Base-by-base conservation (phyloP, 2,329 filamentous ascomycete species). In the Scorias spongiosa region DNA sequence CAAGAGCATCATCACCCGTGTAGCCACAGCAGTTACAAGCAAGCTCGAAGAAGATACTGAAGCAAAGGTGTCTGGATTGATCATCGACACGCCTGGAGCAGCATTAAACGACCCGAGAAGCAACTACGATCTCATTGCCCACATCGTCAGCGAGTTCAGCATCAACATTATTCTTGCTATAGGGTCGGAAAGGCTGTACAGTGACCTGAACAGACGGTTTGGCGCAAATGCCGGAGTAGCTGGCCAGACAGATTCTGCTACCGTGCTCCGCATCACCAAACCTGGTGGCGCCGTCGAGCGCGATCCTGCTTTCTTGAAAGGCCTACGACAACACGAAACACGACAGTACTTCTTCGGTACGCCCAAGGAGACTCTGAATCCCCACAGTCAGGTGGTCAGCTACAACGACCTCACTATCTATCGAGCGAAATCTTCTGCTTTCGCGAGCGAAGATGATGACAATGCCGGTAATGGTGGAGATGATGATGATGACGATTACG, bases 261-360 rank as follows among this genome's bases (percentile, higher is more conserved):
- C 74, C 4, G 75, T 96, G 2, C 69, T 96, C 41, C 78, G 80
- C 45, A 70, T 98, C 10, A 78, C 87, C 48, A 87, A 86, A 58
- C 93, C 87, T 0, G 84, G 85, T 30, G 91, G 91, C 18, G 87
- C 84, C 32, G 84, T 84, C 1, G 77, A 84, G 55, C 75, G 85
- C 40, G 81, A 87, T 49, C 75, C 80, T 32, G 59, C 66, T 0
- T 93, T 85, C 60, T 77, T 88, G 70, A 82, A 84, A 54, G 72
- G 78, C 12, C 66, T 76, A 5, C 75, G 83, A 39, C 84, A 93
- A 55, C 76, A 81, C 0, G 75, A 83, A 42, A 87, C 95, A 42
- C 81, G 83, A 51, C 81, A 88, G 54, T 98, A 98, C 63, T 98
- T 98, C 67, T 98, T 95, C 59, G 91, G 91, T 9, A 81, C 84